Evolutionary conservation across 345 rosid species (phyloP).

Genomic region (Gossypium australe): DNA sequence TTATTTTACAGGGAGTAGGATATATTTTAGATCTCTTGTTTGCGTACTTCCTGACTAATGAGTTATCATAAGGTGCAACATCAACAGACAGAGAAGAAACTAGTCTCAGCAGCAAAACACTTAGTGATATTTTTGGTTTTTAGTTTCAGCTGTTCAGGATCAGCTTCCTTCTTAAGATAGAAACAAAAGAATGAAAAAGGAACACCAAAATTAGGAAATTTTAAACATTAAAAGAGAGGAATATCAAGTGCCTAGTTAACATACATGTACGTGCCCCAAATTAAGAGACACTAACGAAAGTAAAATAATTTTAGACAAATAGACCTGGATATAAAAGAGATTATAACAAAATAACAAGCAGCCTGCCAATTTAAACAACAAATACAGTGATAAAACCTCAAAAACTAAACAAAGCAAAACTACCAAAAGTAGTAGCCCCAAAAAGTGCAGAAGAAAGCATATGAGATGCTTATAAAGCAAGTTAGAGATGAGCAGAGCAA

Average conservation of each 20-base stretch:
- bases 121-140: conserved; percentile 21
- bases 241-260: not conserved
- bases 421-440: not conserved
- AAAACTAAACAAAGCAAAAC: conserved; percentile 4
- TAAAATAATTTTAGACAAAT: conserved; percentile 1
- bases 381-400: conserved; percentile 6
- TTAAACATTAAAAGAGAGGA: not conserved
- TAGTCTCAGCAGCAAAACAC: conserved; percentile 41
- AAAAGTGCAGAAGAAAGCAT: not conserved
- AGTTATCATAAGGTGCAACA: conserved; percentile 43
- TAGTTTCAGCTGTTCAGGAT: conserved; percentile 20
- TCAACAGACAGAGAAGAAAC: conserved; percentile 61
- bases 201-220: not conserved
- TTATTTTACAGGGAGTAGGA: no score
- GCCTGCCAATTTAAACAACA: not conserved
- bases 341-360: not conserved
- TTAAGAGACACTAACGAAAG: not conserved
- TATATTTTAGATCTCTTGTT: not conserved
- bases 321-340: not conserved
- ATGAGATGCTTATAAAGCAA: not conserved
- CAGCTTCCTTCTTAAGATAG: conserved; percentile 28
- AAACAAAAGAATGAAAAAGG: not conserved
- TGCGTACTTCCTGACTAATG: conserved; percentile 30
- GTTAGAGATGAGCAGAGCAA: not conserved
- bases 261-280: not conserved